Evolutionary conservation across 768 basidiomycete species (phyloP).

Genomic region (Leccinum variicolor): DNA sequence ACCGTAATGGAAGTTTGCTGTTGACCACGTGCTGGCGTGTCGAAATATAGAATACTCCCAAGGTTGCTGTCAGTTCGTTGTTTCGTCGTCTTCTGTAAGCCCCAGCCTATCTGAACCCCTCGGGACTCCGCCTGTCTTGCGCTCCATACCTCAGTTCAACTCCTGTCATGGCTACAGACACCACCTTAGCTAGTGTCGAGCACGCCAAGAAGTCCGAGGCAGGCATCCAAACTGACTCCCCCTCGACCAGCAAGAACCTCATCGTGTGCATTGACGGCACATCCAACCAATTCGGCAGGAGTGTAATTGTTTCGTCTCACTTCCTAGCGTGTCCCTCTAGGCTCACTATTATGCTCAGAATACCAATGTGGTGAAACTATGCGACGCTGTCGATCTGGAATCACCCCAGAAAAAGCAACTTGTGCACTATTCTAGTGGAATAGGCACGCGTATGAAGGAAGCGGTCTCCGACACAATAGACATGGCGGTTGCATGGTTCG

Average conservation of each 20-base stretch:
- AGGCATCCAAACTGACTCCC: background rate
- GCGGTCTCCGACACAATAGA: slow-evolving; percentile 14
- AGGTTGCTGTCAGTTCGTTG: too few relatives aligned
- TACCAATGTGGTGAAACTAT: background rate
- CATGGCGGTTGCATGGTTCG: background rate
- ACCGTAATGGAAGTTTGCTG: too few relatives aligned
- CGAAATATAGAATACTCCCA: too few relatives aligned
- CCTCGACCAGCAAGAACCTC: slow-evolving; percentile 14
- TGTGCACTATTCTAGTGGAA: slow-evolving; percentile 34
- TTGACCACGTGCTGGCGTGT: background rate
- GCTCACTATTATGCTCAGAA: background rate
- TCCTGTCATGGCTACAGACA: background rate
- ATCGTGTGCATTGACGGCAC: background rate
- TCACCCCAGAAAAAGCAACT: slow-evolving; percentile 14
- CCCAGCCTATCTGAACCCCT: too few relatives aligned
- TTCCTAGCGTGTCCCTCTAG: background rate
- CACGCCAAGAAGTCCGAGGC: background rate
- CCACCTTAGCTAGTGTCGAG: too few relatives aligned
- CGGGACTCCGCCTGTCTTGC: too few relatives aligned
- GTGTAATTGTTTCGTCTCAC: background rate
- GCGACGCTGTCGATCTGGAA: slow-evolving; percentile 6
- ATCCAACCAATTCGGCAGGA: background rate
- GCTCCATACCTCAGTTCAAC: too few relatives aligned
- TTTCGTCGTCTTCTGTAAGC: too few relatives aligned
- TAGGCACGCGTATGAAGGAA: slow-evolving; percentile 25